Evolutionary conservation across 2,329 filamentous ascomycete genomes (phyloP), one percentile per base, ranked within the genome.

Genomic region (Talaromyces albobiverticillius): DNA sequence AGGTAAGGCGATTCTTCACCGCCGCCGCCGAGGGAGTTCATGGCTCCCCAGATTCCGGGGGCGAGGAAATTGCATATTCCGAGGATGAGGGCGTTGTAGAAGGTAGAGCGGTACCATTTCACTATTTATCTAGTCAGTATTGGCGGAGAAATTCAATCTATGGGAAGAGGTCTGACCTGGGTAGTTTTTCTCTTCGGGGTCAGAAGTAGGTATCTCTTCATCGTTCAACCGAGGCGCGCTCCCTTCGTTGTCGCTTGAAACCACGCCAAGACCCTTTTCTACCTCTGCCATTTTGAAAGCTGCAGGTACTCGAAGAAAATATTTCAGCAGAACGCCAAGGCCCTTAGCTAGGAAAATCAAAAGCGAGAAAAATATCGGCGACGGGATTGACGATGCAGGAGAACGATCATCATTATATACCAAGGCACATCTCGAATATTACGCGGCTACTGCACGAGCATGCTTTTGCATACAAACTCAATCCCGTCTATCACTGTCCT

Each of bases 11-110:
- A 77, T 59, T 84, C 78, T 26, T 82, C 78, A 3, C 87, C 87
- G 46, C 87, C 87, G 1, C 85, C 87, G 9, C 87, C 87, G 0
- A 90, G 78, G 0, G 81, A 84, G 71, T 89, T 89, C 85, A 89
- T 87, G 7, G 85, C 85, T 11, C 78, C 80, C 86, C 86, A 89
- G 57, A 89, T 86, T 0, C 87, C 87, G 0, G 86, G 87, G 0
- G 86, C 86, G 1, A 84, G 76, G 57, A 90, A 82, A 63, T 87
- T 88, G 70, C 84, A 88, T 9, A 89, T 68, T 0, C 87, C 87
- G 1, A 90, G 79, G 36, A 90, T 81, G 29, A 85, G 80, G 49
- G 87, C 84, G 71, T 90, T 89, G 73, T 83, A 90, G 60, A 87
- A 85, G 0, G 86, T 88, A 1, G 84, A 86, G 23, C 84, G 82